Base-by-base conservation (phyloP, 2,329 filamentous ascomycete genomes). In the Tympanopsis confertula region DNA sequence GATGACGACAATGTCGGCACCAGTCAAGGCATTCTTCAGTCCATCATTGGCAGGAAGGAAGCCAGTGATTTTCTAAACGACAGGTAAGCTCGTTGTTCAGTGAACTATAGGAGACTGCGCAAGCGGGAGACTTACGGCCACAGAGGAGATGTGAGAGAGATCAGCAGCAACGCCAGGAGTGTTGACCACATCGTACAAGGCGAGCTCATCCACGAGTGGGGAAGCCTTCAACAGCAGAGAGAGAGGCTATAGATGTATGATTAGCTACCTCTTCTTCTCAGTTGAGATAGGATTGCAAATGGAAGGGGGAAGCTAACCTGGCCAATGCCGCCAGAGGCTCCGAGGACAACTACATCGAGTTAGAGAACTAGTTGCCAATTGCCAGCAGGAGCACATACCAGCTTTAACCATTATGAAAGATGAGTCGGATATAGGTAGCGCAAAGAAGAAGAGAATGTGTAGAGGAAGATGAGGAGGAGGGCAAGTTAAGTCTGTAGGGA, bases 181-280 rank as follows among this genome's bases (percentile, higher is more conserved):
- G 76, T 96, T 95, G 65, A 96, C 89, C 49, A 98, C 88, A 94
- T 98, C 91, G 73, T 95, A 98, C 53, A 98, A 84, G 44, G 87
- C 74, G 53, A 98, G 85, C 70, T 96, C 86, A 55, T 89, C 82
- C 54, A 98, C 73, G 56, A 86, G 78, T 47, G 87, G 83, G 57
- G 73, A 85, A 49, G 83, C 78, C 78, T 98, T 98, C 60, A 96
- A 75, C 53, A 98, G 83, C 50, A 98, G 85, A 48, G 91, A 98
- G 55, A 98, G 75, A 50, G 91, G 91, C 88, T 96, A 57, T 12
- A 33, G 30, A 33, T 17, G 30, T n/a, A 33, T 13, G 12, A 17
- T 33, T 18, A 33, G 30, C 17, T n/a, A n/a, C n/a, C n/a, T n/a
- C n/a, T n/a, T n/a, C n/a, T n/a, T n/a, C n/a, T n/a, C n/a, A n/a